Percentiles rank a stretch among this genome's conserved stretches.
phyloP scores from a whole-genome alignment of 352 stramenopile species.

The Thalassiosira livingstoniorum region DNA sequence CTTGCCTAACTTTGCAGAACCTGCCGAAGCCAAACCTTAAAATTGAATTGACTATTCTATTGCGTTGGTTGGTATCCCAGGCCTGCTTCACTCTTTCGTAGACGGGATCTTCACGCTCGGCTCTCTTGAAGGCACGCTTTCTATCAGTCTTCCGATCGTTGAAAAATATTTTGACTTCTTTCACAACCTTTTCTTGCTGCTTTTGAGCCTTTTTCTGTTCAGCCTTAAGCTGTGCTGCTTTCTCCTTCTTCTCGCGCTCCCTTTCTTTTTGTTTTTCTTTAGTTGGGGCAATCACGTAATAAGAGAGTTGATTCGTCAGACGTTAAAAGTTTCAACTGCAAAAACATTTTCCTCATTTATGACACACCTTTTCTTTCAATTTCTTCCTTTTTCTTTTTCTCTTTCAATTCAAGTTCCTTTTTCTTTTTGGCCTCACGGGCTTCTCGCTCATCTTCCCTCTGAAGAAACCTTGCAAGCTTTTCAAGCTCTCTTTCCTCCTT shows the following conservation, averaged over 20 bases:
- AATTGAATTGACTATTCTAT: conserved; percentile 70
- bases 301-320: too few relatives aligned
- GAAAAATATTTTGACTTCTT: conserved; percentile 74
- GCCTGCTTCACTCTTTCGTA: conserved; percentile 83
- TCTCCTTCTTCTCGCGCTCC: conserved; percentile 47
- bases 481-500: conserved; percentile 78
- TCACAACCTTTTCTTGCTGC: conserved; percentile 57
- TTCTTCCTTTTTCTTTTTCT: background rate
- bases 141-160: conserved; percentile 77
- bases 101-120: conserved; percentile 80
- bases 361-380: background rate
- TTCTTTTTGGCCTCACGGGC: conserved; percentile 67
- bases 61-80: conserved; percentile 82
- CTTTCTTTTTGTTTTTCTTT: conserved; percentile 20
- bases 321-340: too few relatives aligned
- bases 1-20: conserved; percentile 82
- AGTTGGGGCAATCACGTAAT: too few relatives aligned
- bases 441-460: conserved; percentile 61
- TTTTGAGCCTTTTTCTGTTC: conserved; percentile 22
- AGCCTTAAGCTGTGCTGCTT: conserved; percentile 26
- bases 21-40: conserved; percentile 84
- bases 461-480: conserved; percentile 70
- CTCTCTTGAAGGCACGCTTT: conserved; percentile 69
- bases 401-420: conserved; percentile 53
- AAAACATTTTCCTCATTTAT: background rate